A percentile compares a stretch with the other conserved stretches of the same genome.
These are phyloP conservation scores for Colletotrichum kahawae DNA, from an alignment of 2,329 filamentous ascomycete genomes.

Conservation along the genomic window DNA sequence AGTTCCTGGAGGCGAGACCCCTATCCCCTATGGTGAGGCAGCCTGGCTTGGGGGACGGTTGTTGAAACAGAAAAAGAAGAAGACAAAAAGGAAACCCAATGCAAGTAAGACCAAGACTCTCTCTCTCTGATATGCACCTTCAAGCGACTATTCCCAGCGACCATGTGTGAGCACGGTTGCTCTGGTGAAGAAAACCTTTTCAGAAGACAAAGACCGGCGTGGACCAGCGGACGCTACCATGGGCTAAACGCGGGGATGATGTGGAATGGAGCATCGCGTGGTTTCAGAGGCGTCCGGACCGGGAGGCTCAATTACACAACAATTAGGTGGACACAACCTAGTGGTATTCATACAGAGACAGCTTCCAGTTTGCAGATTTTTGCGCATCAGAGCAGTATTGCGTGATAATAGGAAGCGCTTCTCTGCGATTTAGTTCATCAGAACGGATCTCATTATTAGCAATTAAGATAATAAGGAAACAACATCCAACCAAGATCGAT, in stretches of 20 bases:
- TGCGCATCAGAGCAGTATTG: neutral
- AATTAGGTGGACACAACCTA: accelerated
- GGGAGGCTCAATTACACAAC: neutral
- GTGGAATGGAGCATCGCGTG: neutral
- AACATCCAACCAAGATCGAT: neutral
- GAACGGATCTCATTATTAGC: neutral
- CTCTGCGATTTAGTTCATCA: neutral
- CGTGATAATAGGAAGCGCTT: neutral
- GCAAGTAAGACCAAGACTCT: neutral
- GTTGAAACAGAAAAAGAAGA: neutral
- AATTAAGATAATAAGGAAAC: neutral
- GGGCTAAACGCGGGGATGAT: neutral
- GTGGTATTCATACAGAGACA: neutral
- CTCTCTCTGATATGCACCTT: neutral
- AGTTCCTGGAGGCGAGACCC: no score
- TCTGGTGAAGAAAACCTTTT: neutral
- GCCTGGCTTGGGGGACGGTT: neutral
- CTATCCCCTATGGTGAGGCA: neutral
- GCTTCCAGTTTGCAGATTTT: neutral
- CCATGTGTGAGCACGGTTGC: neutral
- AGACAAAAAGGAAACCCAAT: no score
- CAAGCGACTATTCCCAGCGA: neutral
- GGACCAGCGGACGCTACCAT: neutral
- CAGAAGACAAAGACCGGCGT: neutral
- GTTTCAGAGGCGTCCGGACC: neutral